phyloP scores from a whole-genome alignment of 768 basidiomycete genomes.

The Coprinopsis sp. region DNA sequence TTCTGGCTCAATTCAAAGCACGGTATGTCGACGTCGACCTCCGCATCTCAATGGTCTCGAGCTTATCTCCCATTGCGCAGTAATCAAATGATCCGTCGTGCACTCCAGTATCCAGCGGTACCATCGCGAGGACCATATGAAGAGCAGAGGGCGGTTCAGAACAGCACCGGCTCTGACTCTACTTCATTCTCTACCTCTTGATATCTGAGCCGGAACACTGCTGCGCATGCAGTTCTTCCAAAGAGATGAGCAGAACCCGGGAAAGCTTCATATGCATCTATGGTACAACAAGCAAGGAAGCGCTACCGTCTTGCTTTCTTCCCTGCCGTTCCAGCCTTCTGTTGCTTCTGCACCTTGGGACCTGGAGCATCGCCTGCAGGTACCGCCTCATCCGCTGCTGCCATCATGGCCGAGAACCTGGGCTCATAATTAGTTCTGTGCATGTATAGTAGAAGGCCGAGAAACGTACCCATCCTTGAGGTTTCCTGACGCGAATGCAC shows the following conservation, averaged over 20 bases:
- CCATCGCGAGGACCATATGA: constrained; percentile 4
- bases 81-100: constrained; percentile 41
- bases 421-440: background rate
- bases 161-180: constrained; percentile 3
- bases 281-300: background rate
- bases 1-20: constrained; percentile 63
- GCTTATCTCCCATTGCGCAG: constrained; percentile 7
- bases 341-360: constrained; percentile 17
- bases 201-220: background rate
- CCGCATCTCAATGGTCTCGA: constrained; percentile 1
- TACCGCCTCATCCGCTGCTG: constrained; percentile 16
- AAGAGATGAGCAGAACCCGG: constrained; percentile 1
- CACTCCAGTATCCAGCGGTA: constrained; percentile 46
- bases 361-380: background rate
- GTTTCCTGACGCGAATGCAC: constrained; percentile 54
- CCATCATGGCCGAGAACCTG: constrained; percentile 22
- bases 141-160: too few species aligned
- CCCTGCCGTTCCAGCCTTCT: constrained; percentile 17
- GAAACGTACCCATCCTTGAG: constrained; percentile 47
- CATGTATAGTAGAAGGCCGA: background rate
- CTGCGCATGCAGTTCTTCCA: too few species aligned
- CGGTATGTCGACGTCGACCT: constrained; percentile 42
- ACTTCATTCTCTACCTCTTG: background rate
- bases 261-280: constrained; percentile 1
- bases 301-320: constrained; percentile 33